phyloP scores from a whole-genome alignment of 805 yeast genomes.

The Nakazawaea sp. region DNA sequence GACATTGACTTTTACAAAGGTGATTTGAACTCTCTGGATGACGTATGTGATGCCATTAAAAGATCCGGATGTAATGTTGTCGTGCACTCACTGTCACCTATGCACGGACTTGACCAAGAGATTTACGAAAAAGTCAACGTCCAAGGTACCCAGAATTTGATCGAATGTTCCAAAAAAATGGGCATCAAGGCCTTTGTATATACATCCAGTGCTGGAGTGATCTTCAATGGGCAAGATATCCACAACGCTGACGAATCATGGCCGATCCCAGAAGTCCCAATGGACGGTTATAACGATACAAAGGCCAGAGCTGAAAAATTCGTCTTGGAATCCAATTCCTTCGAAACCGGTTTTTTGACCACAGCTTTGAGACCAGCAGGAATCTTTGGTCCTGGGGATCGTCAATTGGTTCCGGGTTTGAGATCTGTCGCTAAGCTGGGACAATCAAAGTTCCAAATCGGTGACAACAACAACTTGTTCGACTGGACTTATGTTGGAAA shows the following conservation, averaged over 20 bases:
- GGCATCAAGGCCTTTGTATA: constrained; percentile 68
- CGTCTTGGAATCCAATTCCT: constrained; percentile 68
- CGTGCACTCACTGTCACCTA: constrained; percentile 95
- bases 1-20: constrained; percentile 65
- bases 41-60: constrained; percentile 57
- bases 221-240: constrained; percentile 91
- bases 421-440: constrained; percentile 76
- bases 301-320: constrained; percentile 85
- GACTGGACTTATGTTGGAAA: constrained; percentile 99
- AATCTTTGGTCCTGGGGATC: constrained; percentile 97
- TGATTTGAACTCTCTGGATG: constrained; percentile 71
- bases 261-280: constrained; percentile 87
- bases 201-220: constrained; percentile 96
- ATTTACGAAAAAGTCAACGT: constrained; percentile 88
- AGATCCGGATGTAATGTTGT: constrained; percentile 61
- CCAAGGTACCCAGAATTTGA: constrained; percentile 73
- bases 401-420: constrained; percentile 92
- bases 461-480: constrained; percentile 87
- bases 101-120: constrained; percentile 79
- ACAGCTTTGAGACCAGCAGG: constrained; percentile 96
- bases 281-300: constrained; percentile 96
- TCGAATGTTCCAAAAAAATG: constrained; percentile 51
- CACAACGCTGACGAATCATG: constrained; percentile 88
- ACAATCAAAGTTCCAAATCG: constrained; percentile 88
- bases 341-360: constrained; percentile 53